A percentile compares a stretch with the other conserved stretches of the same genome.
Evolutionary conservation across 2,329 filamentous ascomycete species (phyloP).

Genomic region (Colletotrichum sp.): DNA sequence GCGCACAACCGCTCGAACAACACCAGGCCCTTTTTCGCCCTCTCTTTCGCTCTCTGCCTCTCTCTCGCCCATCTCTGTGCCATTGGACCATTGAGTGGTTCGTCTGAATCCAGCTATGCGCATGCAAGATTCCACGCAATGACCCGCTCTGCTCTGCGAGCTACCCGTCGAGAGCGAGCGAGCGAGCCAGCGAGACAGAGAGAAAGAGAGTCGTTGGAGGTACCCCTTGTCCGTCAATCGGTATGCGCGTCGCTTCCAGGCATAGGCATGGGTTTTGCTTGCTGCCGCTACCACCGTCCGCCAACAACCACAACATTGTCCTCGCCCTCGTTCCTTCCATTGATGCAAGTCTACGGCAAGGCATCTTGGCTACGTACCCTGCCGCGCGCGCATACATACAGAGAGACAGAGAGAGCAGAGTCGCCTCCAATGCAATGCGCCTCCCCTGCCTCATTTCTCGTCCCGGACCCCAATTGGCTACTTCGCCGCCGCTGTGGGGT

Average conservation of each 20-base stretch:
- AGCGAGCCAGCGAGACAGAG: neutral
- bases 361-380: neutral
- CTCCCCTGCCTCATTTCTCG: constrained; percentile 16
- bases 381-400: neutral
- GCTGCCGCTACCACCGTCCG: neutral
- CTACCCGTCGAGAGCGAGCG: neutral
- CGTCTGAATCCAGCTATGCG: neutral
- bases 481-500: constrained; percentile 1
- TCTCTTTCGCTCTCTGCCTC: neutral
- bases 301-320: neutral
- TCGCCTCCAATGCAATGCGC: constrained; percentile 7
- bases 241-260: neutral
- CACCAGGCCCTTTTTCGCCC: neutral
- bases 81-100: neutral
- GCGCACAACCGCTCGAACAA: neutral
- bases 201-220: neutral
- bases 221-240: neutral
- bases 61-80: neutral
- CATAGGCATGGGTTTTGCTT: neutral
- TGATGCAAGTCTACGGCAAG: neutral
- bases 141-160: neutral
- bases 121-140: neutral
- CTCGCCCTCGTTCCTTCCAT: neutral
- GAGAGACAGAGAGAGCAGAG: neutral
- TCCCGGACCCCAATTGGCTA: constrained; percentile 2